Conservation (phyloP, 306 rosid genomes). For the Lotus japonicus region DNA sequence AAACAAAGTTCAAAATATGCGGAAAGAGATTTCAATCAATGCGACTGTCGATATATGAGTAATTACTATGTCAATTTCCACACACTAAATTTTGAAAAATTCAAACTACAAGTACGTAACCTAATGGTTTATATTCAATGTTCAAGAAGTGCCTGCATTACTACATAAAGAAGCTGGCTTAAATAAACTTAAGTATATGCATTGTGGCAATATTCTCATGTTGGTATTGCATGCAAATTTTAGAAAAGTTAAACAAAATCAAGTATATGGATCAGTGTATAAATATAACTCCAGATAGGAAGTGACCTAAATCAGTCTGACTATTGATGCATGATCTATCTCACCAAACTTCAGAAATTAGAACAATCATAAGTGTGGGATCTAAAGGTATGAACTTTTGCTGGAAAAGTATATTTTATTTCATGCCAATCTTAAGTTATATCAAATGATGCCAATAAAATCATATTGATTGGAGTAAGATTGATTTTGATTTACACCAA, state of each 20-base stretch:
- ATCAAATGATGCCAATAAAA: background rate
- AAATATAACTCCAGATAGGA: background rate
- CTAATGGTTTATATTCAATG: background rate
- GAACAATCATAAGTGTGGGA: background rate
- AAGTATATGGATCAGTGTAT: background rate
- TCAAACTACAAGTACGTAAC: background rate
- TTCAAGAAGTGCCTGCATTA: background rate
- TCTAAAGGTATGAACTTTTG: background rate
- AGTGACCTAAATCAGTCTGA: background rate
- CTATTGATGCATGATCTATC: background rate
- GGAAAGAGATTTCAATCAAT: background rate
- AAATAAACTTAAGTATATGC: background rate
- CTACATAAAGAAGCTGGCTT: background rate
- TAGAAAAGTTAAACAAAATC: background rate
- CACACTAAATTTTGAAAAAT: background rate
- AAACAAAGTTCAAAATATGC: background rate
- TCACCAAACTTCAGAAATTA: background rate
- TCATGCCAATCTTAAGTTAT: background rate
- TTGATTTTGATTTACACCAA: no score
- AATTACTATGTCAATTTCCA: background rate
- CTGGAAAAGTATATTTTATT: background rate
- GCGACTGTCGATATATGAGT: background rate
- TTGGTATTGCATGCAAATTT: background rate
- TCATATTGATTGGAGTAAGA: background rate
- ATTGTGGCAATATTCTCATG: background rate